Percentiles rank a stretch among this genome's conserved stretches.
phyloP scores from a whole-genome alignment of 768 basidiomycete genomes.

The Tephrocybe sp. region DNA sequence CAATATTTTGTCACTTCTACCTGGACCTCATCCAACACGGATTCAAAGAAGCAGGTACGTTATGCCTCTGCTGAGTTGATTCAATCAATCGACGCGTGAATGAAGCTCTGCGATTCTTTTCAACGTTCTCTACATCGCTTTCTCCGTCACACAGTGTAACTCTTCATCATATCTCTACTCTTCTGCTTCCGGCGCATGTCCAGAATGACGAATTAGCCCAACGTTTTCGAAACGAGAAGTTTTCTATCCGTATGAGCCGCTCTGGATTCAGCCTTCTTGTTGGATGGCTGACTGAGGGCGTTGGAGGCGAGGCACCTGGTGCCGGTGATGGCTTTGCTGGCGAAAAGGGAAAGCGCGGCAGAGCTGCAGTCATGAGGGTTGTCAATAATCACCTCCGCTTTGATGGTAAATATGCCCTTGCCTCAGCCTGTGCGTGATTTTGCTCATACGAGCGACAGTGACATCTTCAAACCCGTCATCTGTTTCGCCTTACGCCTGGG shows the following conservation, averaged over 20 bases:
- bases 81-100: slow-evolving; percentile 16
- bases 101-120: slow-evolving; percentile 74
- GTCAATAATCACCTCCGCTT: slow-evolving; percentile 93
- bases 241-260: slow-evolving; percentile 84
- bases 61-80: slow-evolving; percentile 1
- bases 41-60: slow-evolving; percentile 85
- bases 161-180: slow-evolving; percentile 75
- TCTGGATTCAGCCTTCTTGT: slow-evolving; percentile 91
- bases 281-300: slow-evolving; percentile 95
- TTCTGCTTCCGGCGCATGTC: slow-evolving; percentile 83
- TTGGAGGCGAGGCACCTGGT: slow-evolving; percentile 84
- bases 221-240: slow-evolving; percentile 88
- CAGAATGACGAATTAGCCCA: slow-evolving; percentile 81
- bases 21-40: slow-evolving; percentile 91
- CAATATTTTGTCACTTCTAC: slow-evolving; percentile 97
- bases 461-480: slow-evolving; percentile 68
- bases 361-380: slow-evolving; percentile 89
- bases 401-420: slow-evolving; percentile 58
- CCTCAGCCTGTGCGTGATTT: slow-evolving; percentile 4
- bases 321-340: slow-evolving; percentile 77
- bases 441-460: slow-evolving; percentile 45
- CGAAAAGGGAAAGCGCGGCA: slow-evolving; percentile 78
- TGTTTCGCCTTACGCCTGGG: slow-evolving; percentile 69
- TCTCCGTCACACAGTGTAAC: slow-evolving; percentile 63
- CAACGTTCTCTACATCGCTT: slow-evolving; percentile 68